These are phyloP conservation scores for Solanum okadae DNA, from an alignment of 257 asterid species.

Conservation along the genomic window DNA sequence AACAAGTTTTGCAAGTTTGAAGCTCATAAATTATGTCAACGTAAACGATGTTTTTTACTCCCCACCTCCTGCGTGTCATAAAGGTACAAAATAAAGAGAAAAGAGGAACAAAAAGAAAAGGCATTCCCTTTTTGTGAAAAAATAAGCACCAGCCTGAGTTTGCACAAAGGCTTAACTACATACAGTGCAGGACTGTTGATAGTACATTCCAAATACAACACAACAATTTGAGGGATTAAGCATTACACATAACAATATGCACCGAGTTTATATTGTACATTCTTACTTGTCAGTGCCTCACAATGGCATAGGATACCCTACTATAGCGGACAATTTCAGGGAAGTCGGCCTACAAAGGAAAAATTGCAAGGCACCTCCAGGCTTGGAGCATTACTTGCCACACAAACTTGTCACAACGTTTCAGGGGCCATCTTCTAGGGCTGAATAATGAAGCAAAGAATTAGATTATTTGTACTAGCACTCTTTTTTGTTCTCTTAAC, in stretches of 20 bases:
- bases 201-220: background rate
- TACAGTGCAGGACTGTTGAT: background rate
- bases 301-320: background rate
- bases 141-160: background rate
- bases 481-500: background rate
- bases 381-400: background rate
- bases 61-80: background rate
- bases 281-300: background rate
- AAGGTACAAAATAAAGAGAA: background rate
- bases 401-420: background rate
- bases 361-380: background rate
- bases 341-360: background rate
- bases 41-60: background rate
- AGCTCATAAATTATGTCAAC: background rate
- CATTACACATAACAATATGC: background rate
- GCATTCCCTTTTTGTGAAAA: background rate
- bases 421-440: conserved; percentile 66
- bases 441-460: conserved; percentile 26
- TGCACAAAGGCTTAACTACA: background rate
- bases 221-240: background rate
- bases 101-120: background rate
- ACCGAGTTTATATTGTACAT: background rate
- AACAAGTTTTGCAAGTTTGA: background rate
- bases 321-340: background rate
- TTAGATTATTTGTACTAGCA: background rate